Conservation (phyloP, 176 grass and related monocot species). For the Typha latifolia region DNA sequence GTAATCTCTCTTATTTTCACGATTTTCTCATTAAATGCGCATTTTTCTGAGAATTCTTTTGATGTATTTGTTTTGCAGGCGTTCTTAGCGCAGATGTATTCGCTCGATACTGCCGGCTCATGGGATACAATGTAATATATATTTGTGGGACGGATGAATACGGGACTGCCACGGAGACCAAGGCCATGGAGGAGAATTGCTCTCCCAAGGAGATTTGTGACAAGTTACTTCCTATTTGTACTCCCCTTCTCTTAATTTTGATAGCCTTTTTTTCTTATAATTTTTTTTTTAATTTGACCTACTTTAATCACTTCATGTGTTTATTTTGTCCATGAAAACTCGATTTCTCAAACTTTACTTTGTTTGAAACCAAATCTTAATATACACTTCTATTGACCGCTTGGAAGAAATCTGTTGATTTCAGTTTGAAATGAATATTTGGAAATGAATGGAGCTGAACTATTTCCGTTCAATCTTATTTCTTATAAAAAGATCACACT, state of each 20-base stretch:
- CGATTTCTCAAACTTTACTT: not conserved
- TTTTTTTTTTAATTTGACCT: too few species aligned
- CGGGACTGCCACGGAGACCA: conserved; percentile 92
- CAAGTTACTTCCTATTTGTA: conserved; percentile 43
- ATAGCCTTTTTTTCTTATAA: not conserved
- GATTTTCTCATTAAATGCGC: not conserved
- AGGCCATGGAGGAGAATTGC: conserved; percentile 97
- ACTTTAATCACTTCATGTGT: too few species aligned
- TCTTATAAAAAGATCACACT: too few species aligned
- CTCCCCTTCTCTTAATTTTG: not conserved
- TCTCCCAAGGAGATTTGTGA: conserved; percentile 91
- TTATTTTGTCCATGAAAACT: too few species aligned
- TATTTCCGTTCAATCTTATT: too few species aligned
- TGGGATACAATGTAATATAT: conserved; percentile 83
- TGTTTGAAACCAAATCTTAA: too few species aligned
- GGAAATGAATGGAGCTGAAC: too few species aligned
- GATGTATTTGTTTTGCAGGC: conserved; percentile 24
- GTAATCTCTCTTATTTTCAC: conserved; percentile 23
- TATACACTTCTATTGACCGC: too few species aligned
- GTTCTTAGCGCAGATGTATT: conserved; percentile 95
- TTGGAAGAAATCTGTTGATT: too few species aligned
- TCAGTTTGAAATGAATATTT: too few species aligned
- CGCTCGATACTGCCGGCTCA: conserved; percentile 77
- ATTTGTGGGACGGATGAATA: conserved; percentile 98
- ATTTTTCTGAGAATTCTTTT: not conserved